phyloP scores from a whole-genome alignment of 2,329 filamentous ascomycete genomes.

The Fusarium phyllophilum region DNA sequence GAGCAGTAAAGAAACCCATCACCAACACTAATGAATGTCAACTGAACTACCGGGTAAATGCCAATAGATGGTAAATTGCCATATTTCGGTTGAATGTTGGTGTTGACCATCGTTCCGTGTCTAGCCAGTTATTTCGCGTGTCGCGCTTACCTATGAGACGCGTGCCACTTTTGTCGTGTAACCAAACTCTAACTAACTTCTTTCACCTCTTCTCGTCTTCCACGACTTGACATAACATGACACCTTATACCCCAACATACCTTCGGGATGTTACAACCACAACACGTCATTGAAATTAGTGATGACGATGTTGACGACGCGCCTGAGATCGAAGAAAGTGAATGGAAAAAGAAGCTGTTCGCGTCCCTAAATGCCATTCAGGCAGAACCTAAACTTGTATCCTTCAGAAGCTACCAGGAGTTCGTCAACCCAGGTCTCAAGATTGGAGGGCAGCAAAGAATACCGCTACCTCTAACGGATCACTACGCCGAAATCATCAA shows the following conservation, averaged over 20 bases:
- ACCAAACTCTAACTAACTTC: neutral
- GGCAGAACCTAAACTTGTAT: neutral
- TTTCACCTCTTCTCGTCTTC: neutral
- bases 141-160: neutral
- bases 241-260: neutral
- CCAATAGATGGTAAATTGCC: neutral
- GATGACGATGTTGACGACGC: neutral
- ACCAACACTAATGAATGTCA: neutral
- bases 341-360: slow-evolving; percentile 12
- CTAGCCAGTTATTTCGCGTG: neutral
- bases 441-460: neutral
- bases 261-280: neutral
- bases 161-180: neutral
- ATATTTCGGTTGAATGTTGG: neutral
- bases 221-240: neutral
- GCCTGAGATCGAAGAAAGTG: neutral
- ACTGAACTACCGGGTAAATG: neutral
- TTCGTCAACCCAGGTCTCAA: slow-evolving; percentile 27
- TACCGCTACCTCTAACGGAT: slow-evolving; percentile 24
- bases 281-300: slow-evolving; percentile 2
- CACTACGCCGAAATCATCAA: slow-evolving; percentile 14
- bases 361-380: slow-evolving; percentile 7
- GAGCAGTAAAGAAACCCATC: neutral
- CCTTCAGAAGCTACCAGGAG: slow-evolving; percentile 5
- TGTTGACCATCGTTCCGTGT: neutral